phyloP scores from a whole-genome alignment of 768 basidiomycete genomes.

The Leccinum sublutescens region DNA sequence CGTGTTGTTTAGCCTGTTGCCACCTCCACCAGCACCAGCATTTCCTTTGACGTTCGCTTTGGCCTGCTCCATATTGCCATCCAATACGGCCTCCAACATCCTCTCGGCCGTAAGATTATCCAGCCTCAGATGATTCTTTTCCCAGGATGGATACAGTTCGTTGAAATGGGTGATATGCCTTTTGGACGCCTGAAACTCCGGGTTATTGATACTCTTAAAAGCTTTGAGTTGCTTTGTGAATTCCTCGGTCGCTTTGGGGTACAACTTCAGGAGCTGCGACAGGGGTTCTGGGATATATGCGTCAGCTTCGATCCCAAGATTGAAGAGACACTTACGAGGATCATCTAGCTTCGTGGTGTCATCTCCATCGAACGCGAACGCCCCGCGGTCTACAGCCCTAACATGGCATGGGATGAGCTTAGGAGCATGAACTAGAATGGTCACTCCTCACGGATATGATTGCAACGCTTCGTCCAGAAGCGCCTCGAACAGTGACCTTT shows the following conservation, averaged over 20 bases:
- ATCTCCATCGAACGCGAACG: conserved; percentile 4
- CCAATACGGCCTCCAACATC: conserved; percentile 8
- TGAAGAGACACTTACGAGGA: conserved; percentile 3
- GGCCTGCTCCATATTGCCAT: conserved; percentile 2
- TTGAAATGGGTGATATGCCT: conserved; percentile 13
- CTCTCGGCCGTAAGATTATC: neutral
- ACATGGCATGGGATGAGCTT: neutral
- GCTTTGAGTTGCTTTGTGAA: neutral
- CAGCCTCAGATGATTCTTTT: neutral
- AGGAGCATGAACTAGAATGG: neutral
- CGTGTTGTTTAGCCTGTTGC: too few species aligned
- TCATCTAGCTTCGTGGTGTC: neutral
- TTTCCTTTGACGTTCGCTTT: neutral
- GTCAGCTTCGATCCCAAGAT: neutral
- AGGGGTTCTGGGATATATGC: conserved; percentile 10
- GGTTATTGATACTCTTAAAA: conserved; percentile 6
- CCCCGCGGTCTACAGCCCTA: conserved; percentile 18
- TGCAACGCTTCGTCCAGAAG: conserved; percentile 22
- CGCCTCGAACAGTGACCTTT: conserved; percentile 24
- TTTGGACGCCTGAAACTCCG: conserved; percentile 16
- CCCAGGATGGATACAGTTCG: neutral
- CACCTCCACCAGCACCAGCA: neutral
- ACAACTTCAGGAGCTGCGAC: neutral
- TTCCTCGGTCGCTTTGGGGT: conserved; percentile 15
- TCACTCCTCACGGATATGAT: conserved; percentile 30